Conservation (phyloP, 768 basidiomycete species). For the Lactarius hatsudake region DNA sequence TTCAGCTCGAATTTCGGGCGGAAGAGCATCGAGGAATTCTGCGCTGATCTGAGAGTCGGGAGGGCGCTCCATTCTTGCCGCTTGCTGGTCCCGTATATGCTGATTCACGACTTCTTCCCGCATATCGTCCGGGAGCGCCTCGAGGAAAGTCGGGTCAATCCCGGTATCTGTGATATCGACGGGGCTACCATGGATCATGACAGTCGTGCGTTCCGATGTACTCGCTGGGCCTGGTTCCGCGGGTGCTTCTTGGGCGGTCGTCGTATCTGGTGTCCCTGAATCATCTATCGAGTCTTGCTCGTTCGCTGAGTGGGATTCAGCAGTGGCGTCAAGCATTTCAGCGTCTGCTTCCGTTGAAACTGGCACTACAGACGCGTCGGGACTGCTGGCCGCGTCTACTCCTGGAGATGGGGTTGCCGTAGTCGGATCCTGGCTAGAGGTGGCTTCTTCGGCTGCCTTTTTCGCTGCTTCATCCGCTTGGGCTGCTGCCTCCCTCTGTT, state of each 20-base stretch:
- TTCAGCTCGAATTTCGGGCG: conserved; percentile 94
- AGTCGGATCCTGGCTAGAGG: conserved; percentile 30
- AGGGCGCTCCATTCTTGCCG: conserved; percentile 69
- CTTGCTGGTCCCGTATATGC: conserved; percentile 88
- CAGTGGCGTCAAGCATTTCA: conserved; percentile 48
- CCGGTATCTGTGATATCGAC: conserved; percentile 99
- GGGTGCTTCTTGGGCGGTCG: conserved; percentile 24
- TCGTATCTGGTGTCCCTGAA: conserved; percentile 19
- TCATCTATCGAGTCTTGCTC: conserved; percentile 16
- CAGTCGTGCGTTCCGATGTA: conserved; percentile 67
- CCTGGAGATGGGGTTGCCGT: conserved; percentile 19
- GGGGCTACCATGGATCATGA: conserved; percentile 86
- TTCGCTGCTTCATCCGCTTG: conserved; percentile 40
- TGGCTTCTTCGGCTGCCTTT: conserved; percentile 33
- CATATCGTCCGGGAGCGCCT: conserved; percentile 98
- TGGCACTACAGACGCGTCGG: conserved; percentile 37
- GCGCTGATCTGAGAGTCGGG: conserved; percentile 86
- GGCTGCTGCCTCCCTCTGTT: conserved; percentile 37
- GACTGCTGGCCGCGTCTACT: conserved; percentile 29
- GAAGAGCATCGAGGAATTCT: conserved; percentile 95
- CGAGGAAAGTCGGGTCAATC: conserved; percentile 96
- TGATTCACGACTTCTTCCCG: conserved; percentile 97
- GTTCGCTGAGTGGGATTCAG: conserved; percentile 14
- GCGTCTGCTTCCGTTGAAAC: conserved; percentile 41
- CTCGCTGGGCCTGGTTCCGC: conserved; percentile 36